Evolutionary conservation across 1,284 basidiomycete genomes (phyloP).

Genomic region (Rhodotorula sp.): DNA sequence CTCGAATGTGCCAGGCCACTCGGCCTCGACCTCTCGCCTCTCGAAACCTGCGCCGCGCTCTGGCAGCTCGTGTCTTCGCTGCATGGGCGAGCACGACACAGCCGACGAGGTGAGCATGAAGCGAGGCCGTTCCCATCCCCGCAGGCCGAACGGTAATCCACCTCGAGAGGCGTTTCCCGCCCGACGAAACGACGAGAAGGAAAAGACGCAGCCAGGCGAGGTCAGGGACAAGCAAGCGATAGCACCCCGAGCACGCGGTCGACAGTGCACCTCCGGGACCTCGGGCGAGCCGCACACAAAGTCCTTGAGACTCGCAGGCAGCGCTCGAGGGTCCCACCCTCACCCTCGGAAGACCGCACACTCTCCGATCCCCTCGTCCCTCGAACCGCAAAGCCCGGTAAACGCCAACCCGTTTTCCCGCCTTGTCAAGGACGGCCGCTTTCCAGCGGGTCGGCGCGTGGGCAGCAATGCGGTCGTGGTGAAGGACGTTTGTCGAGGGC

Average conservation of each 20-base stretch:
- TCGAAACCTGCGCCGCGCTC: not conserved
- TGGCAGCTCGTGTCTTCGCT: conserved; percentile 26
- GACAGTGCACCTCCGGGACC: conserved; percentile 7
- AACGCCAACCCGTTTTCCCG: conserved; percentile 2
- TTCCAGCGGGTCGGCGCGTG: conserved; percentile 2
- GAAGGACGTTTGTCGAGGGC: not conserved
- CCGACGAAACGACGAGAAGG: not conserved
- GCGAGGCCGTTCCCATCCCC: not conserved
- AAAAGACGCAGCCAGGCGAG: not conserved
- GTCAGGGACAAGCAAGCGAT: no score
- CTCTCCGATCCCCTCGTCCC: not conserved
- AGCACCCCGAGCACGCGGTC: conserved; percentile 12
- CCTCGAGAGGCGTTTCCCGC: not conserved
- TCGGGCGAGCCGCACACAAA: not conserved
- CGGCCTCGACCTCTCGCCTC: not conserved
- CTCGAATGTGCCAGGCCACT: not conserved
- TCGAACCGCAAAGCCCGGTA: not conserved
- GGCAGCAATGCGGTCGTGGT: not conserved
- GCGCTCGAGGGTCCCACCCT: conserved; percentile 1
- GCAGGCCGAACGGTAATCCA: no score
- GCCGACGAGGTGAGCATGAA: not conserved
- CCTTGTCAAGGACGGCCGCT: conserved; percentile 27
- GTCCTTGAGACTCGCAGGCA: not conserved
- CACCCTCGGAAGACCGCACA: not conserved
- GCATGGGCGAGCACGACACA: not conserved